Percentiles rank a stretch among this genome's conserved stretches.
Conservation (phyloP, 1,139 yeast genomes). For the Neolecta irregularis region DNA sequence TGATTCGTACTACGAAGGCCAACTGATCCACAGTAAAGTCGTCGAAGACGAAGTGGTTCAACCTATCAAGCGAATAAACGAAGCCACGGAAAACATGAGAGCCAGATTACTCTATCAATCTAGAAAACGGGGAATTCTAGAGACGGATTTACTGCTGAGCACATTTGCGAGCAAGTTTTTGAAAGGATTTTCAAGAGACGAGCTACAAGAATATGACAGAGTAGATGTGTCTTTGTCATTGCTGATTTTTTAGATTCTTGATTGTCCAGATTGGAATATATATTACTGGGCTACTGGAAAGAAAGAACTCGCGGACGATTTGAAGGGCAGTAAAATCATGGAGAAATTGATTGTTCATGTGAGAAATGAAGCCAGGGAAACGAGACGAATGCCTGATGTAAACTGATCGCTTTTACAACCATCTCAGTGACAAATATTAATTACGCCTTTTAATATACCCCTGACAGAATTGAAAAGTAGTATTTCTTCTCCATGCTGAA, state of each 20-base stretch:
- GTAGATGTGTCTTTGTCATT: background rate
- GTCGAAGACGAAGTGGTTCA: too few species aligned
- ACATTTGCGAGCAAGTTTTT: conserved; percentile 71
- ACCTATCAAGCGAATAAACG: too few species aligned
- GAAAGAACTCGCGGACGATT: conserved; percentile 61
- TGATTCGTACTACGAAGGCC: too few species aligned
- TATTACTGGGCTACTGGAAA: conserved; percentile 91
- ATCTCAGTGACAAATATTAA: background rate
- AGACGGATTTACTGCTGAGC: conserved; percentile 72
- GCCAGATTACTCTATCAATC: conserved; percentile 84
- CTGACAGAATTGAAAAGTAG: conserved; percentile 2
- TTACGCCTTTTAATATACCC: conserved; percentile 2
- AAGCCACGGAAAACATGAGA: conserved; percentile 57
- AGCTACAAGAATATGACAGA: conserved; percentile 71
- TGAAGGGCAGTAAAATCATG: conserved; percentile 56
- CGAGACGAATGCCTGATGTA: conserved; percentile 70
- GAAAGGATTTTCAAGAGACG: conserved; percentile 40
- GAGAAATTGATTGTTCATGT: conserved; percentile 53
- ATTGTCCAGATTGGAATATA: conserved; percentile 96
- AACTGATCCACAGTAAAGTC: too few species aligned
- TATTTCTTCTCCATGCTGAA: background rate
- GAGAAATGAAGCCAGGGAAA: conserved; percentile 51
- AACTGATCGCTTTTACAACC: conserved; percentile 9
- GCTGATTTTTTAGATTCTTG: conserved; percentile 34
- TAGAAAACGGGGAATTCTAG: conserved; percentile 88